A percentile compares a stretch with the other conserved stretches of the same genome.
These are phyloP conservation scores for Austroboletus novae-zelandiae DNA, from an alignment of 1,284 basidiomycete species.

Conservation along the genomic window DNA sequence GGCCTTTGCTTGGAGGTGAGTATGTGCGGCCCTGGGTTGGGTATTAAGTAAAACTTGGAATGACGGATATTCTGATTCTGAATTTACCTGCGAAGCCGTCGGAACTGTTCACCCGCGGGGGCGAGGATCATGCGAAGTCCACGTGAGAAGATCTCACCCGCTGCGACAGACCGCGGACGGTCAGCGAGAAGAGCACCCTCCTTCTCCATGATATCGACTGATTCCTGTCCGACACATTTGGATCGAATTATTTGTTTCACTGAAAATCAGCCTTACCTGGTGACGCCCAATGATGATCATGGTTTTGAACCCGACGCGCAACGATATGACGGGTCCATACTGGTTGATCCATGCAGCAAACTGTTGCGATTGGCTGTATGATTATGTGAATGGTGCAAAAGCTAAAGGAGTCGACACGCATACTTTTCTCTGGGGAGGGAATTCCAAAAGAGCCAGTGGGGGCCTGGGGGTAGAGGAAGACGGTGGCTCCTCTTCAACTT, in stretches of 20 bases:
- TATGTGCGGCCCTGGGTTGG: conserved; percentile 35
- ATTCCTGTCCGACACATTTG: conserved; percentile 35
- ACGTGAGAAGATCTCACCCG: conserved; percentile 29
- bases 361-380: conserved; percentile 30
- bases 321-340: conserved; percentile 39
- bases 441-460: conserved; percentile 33
- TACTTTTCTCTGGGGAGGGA: conserved; percentile 27
- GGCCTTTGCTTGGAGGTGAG: conserved; percentile 38
- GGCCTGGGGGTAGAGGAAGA: conserved; percentile 31
- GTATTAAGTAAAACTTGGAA: not conserved
- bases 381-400: not conserved
- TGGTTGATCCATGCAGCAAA: conserved; percentile 35
- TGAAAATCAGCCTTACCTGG: conserved; percentile 25
- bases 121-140: conserved; percentile 33
- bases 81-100: conserved; percentile 31
- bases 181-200: conserved; percentile 32
- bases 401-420: not conserved
- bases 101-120: conserved; percentile 34
- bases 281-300: conserved; percentile 36
- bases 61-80: too few relatives aligned
- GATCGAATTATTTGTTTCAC: too few relatives aligned
- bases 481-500: conserved; percentile 6
- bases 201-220: conserved; percentile 42
- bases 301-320: conserved; percentile 29
- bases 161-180: conserved; percentile 33